Evolutionary conservation across 1,284 basidiomycete species (phyloP), one percentile per base, ranked within the genome.

Genomic region (Inonotus hispidus): DNA sequence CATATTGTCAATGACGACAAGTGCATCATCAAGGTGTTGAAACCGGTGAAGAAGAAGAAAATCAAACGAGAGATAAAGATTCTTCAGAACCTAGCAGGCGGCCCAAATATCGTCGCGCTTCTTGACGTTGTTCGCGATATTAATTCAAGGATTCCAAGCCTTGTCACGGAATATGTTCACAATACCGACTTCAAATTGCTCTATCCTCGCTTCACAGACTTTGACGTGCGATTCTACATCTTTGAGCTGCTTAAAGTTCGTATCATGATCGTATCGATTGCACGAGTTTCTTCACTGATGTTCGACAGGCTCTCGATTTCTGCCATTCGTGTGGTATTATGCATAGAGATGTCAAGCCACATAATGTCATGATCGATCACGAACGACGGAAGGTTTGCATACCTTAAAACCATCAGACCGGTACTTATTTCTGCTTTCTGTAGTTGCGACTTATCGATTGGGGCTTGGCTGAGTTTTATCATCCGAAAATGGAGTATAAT

Each of bases 1-100:
- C 90, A 94, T 73, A 84, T 90, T 65, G 84, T 85, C 54, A 88
- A 86, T 68, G 84, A 84, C 66, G 87, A 91, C 62, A 85, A 83
- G 66, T 92, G 90, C 73, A 84, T 95, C 70, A 87, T 95, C 78
- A 95, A 95, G 74, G 92, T 95, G 16, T 79, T 95, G 64, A 95
- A 95, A 72, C 93, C 93, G 7, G 90, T 95, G 60, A 91, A 92
- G 71, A 88, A 90, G 75, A 93, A 91, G 80, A 95, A 95, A 81
- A 92, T 95, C 74, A 93, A 93, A 78, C 83, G 93, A 53, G 93
- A 95, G 76, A 91, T 95, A 76, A 95, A 95, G 80, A 92, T 95
- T 63, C 77, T 95, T 47, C 88, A 90, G 65, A 94, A 95, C 73
- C 75, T 95, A 29, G 84, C 88, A 0, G 92, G 93, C 11, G 93